Base-by-base conservation (phyloP, 2,329 filamentous ascomycete species). In the Stachybotrys chartarum region DNA sequence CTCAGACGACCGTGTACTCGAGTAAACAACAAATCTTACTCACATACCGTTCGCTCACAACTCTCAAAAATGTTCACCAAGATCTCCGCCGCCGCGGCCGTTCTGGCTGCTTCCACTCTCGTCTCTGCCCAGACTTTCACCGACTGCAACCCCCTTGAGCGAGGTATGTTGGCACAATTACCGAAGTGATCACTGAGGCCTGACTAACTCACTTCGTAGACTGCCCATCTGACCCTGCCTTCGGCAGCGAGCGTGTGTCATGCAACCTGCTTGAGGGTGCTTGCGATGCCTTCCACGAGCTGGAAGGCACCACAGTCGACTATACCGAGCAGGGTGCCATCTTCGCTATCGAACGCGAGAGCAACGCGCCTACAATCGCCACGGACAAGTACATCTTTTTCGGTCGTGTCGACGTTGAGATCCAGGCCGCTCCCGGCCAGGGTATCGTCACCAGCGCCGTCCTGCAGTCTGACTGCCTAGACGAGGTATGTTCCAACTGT, bases 371-470 rank as follows among this genome's bases (percentile, higher is more conserved):
- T 44, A 90, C 88, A 39, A 90, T 96, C 71, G 80, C 78, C 65
- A 83, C 82, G 55, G 80, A 85, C 66, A 92, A 91, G 81, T 97
- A 96, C 79, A 90, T 99, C 71, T 97, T 97, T 89, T 97, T 96
- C 71, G 94, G 94, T 59, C 86, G 86, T 66, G 83, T 97, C 63
- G 88, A 95, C 54, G 84, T 91, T 58, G 83, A 82, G 32, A 76
- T 96, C 67, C 87, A 91, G 72, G 87, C 88, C 45, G 87, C 94
- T 30, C 81, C 87, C 3, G 94, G 93, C 48, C 78, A 78, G 7
- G 94, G 94, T 61, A 88, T 99, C 60, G 89, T 99, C 59, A 97
- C 91, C 75, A 92, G 88, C 60, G 81, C 90, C 46, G 91, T 97
- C 47, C 77, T 99, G 60, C 88, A 96, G 76, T 97, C 91, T 1